Evolutionary conservation across 2,329 filamentous ascomycete species (phyloP).

Genomic region (Colletotrichum magnum): DNA sequence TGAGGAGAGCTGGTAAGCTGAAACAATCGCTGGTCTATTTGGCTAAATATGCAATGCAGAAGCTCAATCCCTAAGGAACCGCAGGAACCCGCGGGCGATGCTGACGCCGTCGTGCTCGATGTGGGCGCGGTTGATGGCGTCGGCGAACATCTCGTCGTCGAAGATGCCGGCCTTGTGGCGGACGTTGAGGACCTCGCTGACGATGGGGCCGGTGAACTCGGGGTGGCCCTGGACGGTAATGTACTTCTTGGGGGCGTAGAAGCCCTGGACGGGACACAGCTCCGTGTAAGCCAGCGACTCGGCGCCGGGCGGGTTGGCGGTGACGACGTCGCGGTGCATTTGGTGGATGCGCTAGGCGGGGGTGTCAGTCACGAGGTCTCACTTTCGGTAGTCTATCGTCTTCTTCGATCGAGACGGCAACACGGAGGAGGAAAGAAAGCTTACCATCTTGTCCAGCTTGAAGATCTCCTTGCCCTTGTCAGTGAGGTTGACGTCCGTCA

Average conservation of each 20-base stretch:
- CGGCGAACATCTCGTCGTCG: conserved; percentile 75
- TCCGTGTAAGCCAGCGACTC: conserved; percentile 75
- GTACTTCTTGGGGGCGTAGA: conserved; percentile 76
- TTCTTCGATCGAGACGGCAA: no score
- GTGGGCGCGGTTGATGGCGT: conserved; percentile 76
- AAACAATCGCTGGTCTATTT: conserved; percentile 37
- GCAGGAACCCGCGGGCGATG: conserved; percentile 81
- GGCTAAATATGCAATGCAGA: not conserved
- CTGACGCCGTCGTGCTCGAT: conserved; percentile 84
- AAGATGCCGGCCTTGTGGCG: conserved; percentile 79
- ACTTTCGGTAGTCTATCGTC: no score
- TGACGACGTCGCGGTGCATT: conserved; percentile 88
- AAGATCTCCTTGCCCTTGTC: conserved; percentile 80
- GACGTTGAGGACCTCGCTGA: conserved; percentile 75
- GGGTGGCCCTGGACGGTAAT: conserved; percentile 90
- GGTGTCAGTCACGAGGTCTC: no score
- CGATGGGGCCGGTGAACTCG: conserved; percentile 82
- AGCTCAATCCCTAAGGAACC: conserved; percentile 76
- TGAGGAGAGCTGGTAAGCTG: not conserved
- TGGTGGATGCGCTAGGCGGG: conserved; percentile 77
- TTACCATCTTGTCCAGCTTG: conserved; percentile 72
- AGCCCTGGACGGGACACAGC: conserved; percentile 82
- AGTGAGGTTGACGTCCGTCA: conserved; percentile 77
- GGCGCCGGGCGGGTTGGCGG: conserved; percentile 72
- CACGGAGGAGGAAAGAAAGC: no score